Percentiles rank a stretch among this genome's conserved stretches.
Evolutionary conservation across 2,329 filamentous ascomycete genomes (phyloP).

Genomic region (Trichoderma sp.): DNA sequence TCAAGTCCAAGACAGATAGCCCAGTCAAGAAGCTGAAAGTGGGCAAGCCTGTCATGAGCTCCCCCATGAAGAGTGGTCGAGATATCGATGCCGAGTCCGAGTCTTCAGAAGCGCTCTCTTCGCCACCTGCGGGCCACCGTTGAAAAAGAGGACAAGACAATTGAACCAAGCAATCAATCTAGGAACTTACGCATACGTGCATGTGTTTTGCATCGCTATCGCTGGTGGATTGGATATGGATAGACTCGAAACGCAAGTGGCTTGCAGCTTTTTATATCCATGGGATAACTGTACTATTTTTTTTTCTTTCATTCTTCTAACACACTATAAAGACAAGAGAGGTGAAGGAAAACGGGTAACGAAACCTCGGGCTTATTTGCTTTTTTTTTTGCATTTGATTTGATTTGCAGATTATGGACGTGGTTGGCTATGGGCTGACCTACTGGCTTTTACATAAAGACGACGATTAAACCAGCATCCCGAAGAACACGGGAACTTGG

Average conservation of each 20-base stretch:
- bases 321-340: conserved; percentile 22
- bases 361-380: conserved; percentile 1
- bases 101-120: conserved; percentile 58
- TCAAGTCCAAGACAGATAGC: conserved; percentile 40
- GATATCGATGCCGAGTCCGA: conserved; percentile 56
- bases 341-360: neutral
- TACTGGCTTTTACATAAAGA: conserved; percentile 20
- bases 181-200: neutral
- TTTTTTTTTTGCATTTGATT: conserved; percentile 4
- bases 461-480: conserved; percentile 28
- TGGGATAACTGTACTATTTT: conserved; percentile 27
- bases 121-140: conserved; percentile 44
- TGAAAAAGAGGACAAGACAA: neutral
- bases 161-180: neutral
- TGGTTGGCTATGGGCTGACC: conserved; percentile 27
- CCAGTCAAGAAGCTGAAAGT: conserved; percentile 48
- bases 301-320: conserved; percentile 19
- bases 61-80: conserved; percentile 52
- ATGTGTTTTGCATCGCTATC: neutral
- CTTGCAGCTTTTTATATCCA: conserved; percentile 18
- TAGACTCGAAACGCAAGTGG: conserved; percentile 31
- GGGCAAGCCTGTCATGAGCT: conserved; percentile 51
- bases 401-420: conserved; percentile 7
- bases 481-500: conserved; percentile 25
- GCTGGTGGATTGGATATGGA: conserved; percentile 31